Percentiles rank a stretch among this genome's conserved stretches.
Evolutionary conservation across 345 rosid genomes (phyloP).

Genomic region (Alliaria petiolata): DNA sequence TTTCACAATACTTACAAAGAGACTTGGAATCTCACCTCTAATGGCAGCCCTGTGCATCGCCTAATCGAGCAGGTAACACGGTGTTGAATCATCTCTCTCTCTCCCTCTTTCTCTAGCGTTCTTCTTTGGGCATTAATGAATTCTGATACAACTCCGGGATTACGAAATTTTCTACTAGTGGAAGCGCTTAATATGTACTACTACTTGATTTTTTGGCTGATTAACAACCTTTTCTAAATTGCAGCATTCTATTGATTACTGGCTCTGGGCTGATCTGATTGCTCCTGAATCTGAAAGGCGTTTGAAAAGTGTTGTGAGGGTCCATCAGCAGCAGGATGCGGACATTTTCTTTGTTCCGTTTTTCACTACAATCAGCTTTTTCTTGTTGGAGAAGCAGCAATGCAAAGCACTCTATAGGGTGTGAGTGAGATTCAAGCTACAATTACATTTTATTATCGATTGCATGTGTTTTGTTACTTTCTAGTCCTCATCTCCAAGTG

Average conservation of each 20-base stretch:
- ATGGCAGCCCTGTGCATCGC: slow-evolving; percentile 94
- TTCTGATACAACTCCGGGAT: too few relatives aligned
- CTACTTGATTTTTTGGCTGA: neutral
- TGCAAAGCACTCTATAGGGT: slow-evolving; percentile 98
- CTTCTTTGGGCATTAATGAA: too few relatives aligned
- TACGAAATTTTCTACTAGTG: too few relatives aligned
- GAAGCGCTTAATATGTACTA: too few relatives aligned
- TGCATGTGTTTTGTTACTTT: neutral
- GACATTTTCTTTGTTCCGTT: slow-evolving; percentile 76
- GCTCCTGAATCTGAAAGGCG: slow-evolving; percentile 66
- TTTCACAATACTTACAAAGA: slow-evolving; percentile 56
- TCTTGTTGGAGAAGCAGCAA: slow-evolving; percentile 80
- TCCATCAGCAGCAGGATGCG: slow-evolving; percentile 65
- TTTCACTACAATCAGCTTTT: slow-evolving; percentile 84
- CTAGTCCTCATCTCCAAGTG: neutral
- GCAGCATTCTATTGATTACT: slow-evolving; percentile 86
- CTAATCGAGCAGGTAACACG: slow-evolving; percentile 63
- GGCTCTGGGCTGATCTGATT: slow-evolving; percentile 88
- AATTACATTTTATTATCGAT: neutral
- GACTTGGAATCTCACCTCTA: slow-evolving; percentile 74
- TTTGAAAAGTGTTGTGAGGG: slow-evolving; percentile 71
- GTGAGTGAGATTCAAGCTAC: slow-evolving; percentile 59
- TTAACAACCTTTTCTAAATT: neutral
- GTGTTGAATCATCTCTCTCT: too few relatives aligned
- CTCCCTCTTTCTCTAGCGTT: too few relatives aligned